Evolutionary conservation across 345 rosid genomes (phyloP).

Genomic region (Passiflora organensis): DNA sequence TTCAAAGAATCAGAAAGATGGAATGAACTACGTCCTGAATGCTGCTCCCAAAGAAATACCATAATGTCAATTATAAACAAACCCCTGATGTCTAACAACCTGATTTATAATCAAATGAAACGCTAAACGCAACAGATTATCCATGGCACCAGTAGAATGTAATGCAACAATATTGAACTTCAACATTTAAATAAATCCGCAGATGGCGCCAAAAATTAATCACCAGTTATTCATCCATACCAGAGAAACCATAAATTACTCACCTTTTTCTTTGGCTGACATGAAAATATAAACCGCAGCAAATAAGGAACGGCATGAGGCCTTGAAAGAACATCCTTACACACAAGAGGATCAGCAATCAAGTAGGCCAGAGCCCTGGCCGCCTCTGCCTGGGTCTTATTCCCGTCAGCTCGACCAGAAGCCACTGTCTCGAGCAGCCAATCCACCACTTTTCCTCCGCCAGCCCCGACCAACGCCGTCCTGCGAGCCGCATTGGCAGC

Average conservation of each 20-base stretch:
- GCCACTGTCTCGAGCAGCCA: constrained; percentile 91
- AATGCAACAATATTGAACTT: not conserved
- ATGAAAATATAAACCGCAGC: constrained; percentile 75
- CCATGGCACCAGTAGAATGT: too few relatives aligned
- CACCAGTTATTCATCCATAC: not conserved
- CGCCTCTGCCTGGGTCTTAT: constrained; percentile 83
- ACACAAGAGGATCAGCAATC: constrained; percentile 77
- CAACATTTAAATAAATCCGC: not conserved
- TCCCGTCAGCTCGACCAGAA: constrained; percentile 39
- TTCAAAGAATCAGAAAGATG: constrained; percentile 93
- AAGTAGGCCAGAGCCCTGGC: constrained; percentile 89
- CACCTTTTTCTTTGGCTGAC: constrained; percentile 88
- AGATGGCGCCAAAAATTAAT: not conserved
- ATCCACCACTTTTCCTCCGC: constrained; percentile 85
- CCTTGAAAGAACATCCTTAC: constrained; percentile 68
- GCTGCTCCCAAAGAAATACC: constrained; percentile 97
- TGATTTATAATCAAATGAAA: not conserved
- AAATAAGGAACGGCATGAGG: constrained; percentile 75
- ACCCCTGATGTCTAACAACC: constrained; percentile 24
- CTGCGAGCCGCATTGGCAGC: constrained; percentile 76
- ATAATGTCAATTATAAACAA: constrained; percentile 48
- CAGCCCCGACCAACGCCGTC: constrained; percentile 78
- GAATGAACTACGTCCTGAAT: constrained; percentile 91
- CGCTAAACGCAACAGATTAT: too few relatives aligned
- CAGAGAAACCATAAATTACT: constrained; percentile 4